phyloP scores from a whole-genome alignment of 1,284 basidiomycete species.

The Irpex sp. region DNA sequence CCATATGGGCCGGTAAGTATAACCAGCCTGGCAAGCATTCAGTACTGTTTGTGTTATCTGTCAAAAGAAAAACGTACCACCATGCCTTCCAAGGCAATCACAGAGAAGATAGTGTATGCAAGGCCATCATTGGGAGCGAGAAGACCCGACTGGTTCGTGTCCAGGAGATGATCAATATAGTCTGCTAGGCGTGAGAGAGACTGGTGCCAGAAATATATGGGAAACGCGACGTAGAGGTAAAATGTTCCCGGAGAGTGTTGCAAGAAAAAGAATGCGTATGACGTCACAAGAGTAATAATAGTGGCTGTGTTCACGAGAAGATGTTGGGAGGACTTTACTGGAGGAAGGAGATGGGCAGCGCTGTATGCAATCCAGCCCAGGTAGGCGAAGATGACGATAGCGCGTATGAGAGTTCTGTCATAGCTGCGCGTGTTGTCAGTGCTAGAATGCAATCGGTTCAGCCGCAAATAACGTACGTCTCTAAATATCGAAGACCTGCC shows the following conservation, averaged over 20 bases:
- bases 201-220: slow-evolving; percentile 73
- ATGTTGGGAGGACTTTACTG: slow-evolving; percentile 2
- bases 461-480: slow-evolving; percentile 48
- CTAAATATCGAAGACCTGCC: slow-evolving; percentile 75
- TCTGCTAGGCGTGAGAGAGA: slow-evolving; percentile 12
- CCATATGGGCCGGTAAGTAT: slow-evolving; percentile 73
- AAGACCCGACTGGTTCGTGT: background rate
- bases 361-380: slow-evolving; percentile 74
- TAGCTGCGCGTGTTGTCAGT: slow-evolving; percentile 39
- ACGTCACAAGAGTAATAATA: slow-evolving; percentile 32
- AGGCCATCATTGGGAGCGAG: background rate
- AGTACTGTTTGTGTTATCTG: background rate
- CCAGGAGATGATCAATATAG: background rate
- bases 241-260: slow-evolving; percentile 73
- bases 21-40: slow-evolving; percentile 46
- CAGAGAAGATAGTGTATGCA: slow-evolving; percentile 16
- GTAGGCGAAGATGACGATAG: slow-evolving; percentile 73
- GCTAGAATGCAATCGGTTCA: background rate
- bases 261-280: slow-evolving; percentile 52
- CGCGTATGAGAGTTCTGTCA: slow-evolving; percentile 71
- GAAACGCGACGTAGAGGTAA: slow-evolving; percentile 76
- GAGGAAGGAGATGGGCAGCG: slow-evolving; percentile 47
- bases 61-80: slow-evolving; percentile 50
- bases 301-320: slow-evolving; percentile 23
- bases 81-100: slow-evolving; percentile 60